phyloP scores from a whole-genome alignment of 768 basidiomycete species.

The Asterophora parasitica region DNA sequence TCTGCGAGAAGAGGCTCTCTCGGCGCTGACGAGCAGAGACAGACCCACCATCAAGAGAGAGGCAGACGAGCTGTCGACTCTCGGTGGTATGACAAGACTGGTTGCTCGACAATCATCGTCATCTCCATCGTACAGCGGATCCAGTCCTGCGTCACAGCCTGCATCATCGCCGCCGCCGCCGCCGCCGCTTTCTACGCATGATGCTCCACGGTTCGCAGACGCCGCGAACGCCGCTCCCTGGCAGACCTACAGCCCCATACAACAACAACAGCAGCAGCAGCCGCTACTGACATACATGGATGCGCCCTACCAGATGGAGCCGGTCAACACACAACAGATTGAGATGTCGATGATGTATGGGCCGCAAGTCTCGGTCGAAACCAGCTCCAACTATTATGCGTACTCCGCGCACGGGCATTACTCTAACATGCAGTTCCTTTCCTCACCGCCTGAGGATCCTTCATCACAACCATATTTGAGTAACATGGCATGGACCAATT shows the following conservation, averaged over 20 bases:
- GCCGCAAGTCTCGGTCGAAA: conserved; percentile 24
- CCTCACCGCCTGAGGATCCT: conserved; percentile 25
- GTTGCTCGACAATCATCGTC: conserved; percentile 50
- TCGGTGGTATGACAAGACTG: conserved; percentile 61
- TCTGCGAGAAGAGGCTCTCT: conserved; percentile 48
- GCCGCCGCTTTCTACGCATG: conserved; percentile 19
- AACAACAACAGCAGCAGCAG: conserved; percentile 17
- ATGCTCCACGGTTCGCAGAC: conserved; percentile 15
- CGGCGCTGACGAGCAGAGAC: conserved; percentile 28
- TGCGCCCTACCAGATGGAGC: conserved; percentile 17
- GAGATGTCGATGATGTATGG: conserved; percentile 16
- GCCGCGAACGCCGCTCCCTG: conserved; percentile 18
- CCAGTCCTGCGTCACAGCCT: conserved; percentile 40
- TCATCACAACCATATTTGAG: conserved; percentile 31
- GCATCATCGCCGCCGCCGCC: conserved; percentile 47
- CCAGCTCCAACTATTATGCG: conserved; percentile 28
- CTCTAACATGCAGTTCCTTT: conserved; percentile 19
- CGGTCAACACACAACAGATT: conserved; percentile 13
- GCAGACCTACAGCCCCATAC: conserved; percentile 31
- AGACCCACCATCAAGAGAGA: conserved; percentile 48
- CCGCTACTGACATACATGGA: conserved; percentile 20
- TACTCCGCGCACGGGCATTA: conserved; percentile 21
- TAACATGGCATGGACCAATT: conserved; percentile 44
- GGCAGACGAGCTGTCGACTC: conserved; percentile 53
- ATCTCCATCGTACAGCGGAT: conserved; percentile 36